A percentile compares a stretch with the other conserved stretches of the same genome.
phyloP scores from a whole-genome alignment of 192 early-diverging fungal species.

The Physocladia obscura region DNA sequence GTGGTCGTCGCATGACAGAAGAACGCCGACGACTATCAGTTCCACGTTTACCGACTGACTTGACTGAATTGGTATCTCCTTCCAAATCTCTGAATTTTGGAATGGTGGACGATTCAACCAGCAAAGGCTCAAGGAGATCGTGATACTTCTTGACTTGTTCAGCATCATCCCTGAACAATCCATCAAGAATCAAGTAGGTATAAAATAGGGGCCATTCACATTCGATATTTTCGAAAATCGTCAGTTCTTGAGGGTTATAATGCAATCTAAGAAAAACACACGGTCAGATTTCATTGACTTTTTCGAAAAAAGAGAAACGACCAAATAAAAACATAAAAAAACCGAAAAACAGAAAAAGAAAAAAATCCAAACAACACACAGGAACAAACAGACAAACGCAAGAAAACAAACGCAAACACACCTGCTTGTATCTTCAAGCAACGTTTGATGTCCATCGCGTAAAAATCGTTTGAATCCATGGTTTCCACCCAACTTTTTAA shows the following conservation, averaged over 20 bases:
- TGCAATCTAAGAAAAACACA: constrained; percentile 55
- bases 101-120: constrained; percentile 67
- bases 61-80: not conserved
- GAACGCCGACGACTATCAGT: constrained; percentile 12
- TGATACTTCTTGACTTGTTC: constrained; percentile 71
- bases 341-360: too few species aligned
- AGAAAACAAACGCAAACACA: constrained; percentile 13
- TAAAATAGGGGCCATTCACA: constrained; percentile 90
- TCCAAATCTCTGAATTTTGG: constrained; percentile 42
- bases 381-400: too few species aligned
- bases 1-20: constrained; percentile 19
- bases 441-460: constrained; percentile 82
- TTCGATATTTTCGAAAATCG: constrained; percentile 79
- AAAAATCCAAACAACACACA: too few species aligned
- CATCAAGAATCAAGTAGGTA: constrained; percentile 82
- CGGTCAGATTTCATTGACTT: not conserved
- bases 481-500: constrained; percentile 75
- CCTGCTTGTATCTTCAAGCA: constrained; percentile 67
- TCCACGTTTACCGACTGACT: not conserved
- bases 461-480: constrained; percentile 85
- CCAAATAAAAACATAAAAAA: too few species aligned
- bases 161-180: constrained; percentile 66
- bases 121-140: constrained; percentile 61
- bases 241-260: constrained; percentile 78
- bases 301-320: not conserved